These are phyloP conservation scores for Escallonia rubra DNA, from an alignment of 129 eudicot species.

Conservation along the genomic window DNA sequence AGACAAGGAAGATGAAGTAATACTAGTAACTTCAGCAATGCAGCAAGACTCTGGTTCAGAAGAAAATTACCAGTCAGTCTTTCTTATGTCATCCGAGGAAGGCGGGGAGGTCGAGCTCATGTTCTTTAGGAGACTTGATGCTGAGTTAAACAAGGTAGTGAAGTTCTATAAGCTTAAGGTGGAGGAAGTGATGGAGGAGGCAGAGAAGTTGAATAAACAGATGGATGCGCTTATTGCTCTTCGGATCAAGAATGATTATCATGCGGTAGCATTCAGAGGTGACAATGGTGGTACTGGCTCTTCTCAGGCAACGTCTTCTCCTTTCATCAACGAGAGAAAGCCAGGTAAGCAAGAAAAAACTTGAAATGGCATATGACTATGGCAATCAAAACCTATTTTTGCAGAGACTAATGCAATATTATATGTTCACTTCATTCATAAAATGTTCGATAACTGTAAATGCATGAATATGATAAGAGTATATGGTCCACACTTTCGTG, in stretches of 20 bases:
- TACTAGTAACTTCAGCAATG: slow-evolving; percentile 14
- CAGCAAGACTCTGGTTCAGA: background rate
- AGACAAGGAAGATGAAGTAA: slow-evolving; percentile 26
- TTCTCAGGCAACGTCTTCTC: background rate
- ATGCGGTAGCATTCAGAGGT: background rate
- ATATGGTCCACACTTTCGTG: too few species aligned
- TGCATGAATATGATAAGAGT: too few species aligned
- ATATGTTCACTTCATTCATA: too few species aligned
- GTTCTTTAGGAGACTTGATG: slow-evolving; percentile 28
- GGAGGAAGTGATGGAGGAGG: slow-evolving; percentile 38
- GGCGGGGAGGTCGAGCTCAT: slow-evolving; percentile 23
- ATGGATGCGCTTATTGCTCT: slow-evolving; percentile 63
- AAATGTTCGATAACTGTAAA: too few species aligned
- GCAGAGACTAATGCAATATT: too few species aligned
- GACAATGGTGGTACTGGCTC: background rate
- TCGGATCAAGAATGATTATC: slow-evolving; percentile 29
- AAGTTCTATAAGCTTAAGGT: slow-evolving; percentile 30
- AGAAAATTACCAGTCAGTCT: slow-evolving; percentile 16
- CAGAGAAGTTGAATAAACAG: slow-evolving; percentile 43
- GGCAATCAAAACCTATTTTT: too few species aligned
- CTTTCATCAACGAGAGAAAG: slow-evolving; percentile 7
- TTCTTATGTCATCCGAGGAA: slow-evolving; percentile 18
- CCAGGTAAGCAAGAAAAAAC: background rate
- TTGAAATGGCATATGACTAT: too few species aligned
- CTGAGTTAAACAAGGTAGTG: slow-evolving; percentile 32